Conservation (phyloP, 768 basidiomycete species). For the Phanerochaete carnosa region DNA sequence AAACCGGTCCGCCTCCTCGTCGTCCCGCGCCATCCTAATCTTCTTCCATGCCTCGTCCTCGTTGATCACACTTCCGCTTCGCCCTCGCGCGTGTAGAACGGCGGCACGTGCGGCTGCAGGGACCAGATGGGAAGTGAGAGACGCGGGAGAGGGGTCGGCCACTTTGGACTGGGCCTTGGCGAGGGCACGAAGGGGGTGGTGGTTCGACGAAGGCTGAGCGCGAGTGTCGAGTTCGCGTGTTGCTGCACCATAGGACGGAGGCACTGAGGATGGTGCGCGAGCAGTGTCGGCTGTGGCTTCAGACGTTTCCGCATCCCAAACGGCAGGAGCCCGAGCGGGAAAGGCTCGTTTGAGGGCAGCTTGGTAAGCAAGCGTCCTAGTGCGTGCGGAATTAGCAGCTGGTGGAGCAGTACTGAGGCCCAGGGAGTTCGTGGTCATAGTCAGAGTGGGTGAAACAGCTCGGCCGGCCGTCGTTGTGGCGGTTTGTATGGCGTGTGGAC, state of each 20-base stretch:
- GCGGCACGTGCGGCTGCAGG: conserved; percentile 6
- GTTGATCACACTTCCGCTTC: conserved; percentile 51
- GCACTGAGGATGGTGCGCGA: conserved; percentile 36
- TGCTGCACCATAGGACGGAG: conserved; percentile 49
- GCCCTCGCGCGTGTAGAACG: conserved; percentile 28
- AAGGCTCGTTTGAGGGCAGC: not conserved
- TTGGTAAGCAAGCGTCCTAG: conserved; percentile 6
- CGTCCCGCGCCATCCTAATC: conserved; percentile 65
- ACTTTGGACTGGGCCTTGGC: conserved; percentile 14
- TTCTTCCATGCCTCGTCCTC: conserved; percentile 79
- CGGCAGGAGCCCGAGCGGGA: not conserved
- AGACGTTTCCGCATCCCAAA: conserved; percentile 35
- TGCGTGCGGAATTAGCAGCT: not conserved
- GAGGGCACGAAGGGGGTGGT: conserved; percentile 10
- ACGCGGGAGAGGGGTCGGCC: not conserved
- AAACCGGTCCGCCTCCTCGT: conserved; percentile 69
- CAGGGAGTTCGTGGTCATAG: conserved; percentile 23
- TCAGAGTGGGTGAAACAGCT: conserved; percentile 16
- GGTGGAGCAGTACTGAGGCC: conserved; percentile 24
- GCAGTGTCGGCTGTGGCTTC: conserved; percentile 33
- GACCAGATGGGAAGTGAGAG: not conserved
- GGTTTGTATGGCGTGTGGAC: conserved; percentile 9
- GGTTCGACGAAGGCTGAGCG: conserved; percentile 1
- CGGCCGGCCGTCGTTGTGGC: conserved; percentile 18
- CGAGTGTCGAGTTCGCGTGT: conserved; percentile 23